Evolutionary conservation across 495 filamentous ascomycete genomes (phyloP).

Genomic region (Penicillium samsonianum): DNA sequence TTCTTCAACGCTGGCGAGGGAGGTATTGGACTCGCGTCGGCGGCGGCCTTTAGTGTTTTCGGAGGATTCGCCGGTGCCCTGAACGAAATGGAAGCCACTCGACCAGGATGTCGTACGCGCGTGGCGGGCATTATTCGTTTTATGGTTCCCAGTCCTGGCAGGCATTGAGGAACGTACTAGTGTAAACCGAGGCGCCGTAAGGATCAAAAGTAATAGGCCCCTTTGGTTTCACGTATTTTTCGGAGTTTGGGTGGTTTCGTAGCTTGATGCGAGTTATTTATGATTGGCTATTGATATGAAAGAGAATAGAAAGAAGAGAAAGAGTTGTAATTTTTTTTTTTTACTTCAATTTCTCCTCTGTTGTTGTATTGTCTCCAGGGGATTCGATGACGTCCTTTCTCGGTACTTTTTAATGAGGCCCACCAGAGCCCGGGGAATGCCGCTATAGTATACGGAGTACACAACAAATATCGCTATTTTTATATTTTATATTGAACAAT

Average conservation of each 20-base stretch:
- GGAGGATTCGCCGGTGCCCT: conserved; percentile 33
- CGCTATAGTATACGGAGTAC: not conserved
- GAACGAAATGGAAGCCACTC: conserved; percentile 35
- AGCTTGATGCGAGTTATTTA: not conserved
- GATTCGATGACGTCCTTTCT: conserved; percentile 6
- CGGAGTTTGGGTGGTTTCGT: not conserved
- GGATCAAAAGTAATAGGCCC: conserved; percentile 11
- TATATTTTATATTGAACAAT: too few species aligned
- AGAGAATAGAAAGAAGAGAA: conserved; percentile 6
- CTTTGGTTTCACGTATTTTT: conserved; percentile 31
- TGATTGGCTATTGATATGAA: conserved; percentile 11
- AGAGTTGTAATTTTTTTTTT: conserved; percentile 3
- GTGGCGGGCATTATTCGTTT: conserved; percentile 42
- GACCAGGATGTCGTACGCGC: conserved; percentile 46
- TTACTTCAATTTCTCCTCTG: not conserved
- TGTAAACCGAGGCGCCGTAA: conserved; percentile 19
- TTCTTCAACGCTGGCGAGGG: conserved; percentile 41
- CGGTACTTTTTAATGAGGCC: conserved; percentile 10
- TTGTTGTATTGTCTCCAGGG: conserved; percentile 5
- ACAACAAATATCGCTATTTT: not conserved
- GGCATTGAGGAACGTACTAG: conserved; percentile 31
- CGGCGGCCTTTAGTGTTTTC: conserved; percentile 34
- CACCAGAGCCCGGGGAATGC: conserved; percentile 13
- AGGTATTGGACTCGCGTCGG: conserved; percentile 38
- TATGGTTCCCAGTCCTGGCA: conserved; percentile 28